A percentile compares a stretch with the other conserved stretches of the same genome.
These are phyloP conservation scores for Sisymbrium irio DNA, from an alignment of 345 rosid species.

Conservation along the genomic window DNA sequence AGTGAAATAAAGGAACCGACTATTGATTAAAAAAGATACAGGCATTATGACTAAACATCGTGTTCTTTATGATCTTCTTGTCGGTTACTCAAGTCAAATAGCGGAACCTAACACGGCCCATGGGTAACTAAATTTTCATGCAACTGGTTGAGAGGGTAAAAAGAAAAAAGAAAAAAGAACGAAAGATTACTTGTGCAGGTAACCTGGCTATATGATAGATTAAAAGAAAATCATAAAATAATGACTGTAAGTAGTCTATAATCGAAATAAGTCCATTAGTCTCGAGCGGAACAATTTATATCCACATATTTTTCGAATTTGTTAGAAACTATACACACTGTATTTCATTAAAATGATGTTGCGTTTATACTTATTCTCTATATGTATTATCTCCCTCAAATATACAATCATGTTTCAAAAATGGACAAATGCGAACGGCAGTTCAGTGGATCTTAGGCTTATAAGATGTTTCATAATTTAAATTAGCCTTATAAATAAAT, in stretches of 20 bases:
- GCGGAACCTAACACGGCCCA: constrained; percentile 5
- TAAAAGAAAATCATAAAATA: not conserved
- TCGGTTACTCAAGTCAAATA: constrained; percentile 25
- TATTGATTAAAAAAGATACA: constrained; percentile 1
- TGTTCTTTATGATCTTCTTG: constrained; percentile 14
- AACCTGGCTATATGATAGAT: not conserved
- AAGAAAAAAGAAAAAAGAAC: not conserved
- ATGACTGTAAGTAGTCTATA: not conserved
- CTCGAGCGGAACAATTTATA: not conserved
- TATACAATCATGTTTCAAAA: not conserved
- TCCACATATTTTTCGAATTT: not conserved
- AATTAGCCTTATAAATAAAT: no score
- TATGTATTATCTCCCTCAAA: no score
- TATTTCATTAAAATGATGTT: not conserved
- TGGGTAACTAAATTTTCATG: not conserved
- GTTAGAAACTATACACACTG: not conserved
- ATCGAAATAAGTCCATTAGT: not conserved
- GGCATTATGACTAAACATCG: constrained; percentile 22
- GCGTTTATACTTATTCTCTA: not conserved
- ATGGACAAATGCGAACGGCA: not conserved
- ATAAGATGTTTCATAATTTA: not conserved
- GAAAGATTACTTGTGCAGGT: not conserved
- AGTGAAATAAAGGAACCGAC: constrained; percentile 26
- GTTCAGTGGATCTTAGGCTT: not conserved
- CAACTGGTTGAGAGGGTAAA: not conserved